Conservation (phyloP, 2,329 filamentous ascomycete genomes). For the Diplodia seriata region DNA sequence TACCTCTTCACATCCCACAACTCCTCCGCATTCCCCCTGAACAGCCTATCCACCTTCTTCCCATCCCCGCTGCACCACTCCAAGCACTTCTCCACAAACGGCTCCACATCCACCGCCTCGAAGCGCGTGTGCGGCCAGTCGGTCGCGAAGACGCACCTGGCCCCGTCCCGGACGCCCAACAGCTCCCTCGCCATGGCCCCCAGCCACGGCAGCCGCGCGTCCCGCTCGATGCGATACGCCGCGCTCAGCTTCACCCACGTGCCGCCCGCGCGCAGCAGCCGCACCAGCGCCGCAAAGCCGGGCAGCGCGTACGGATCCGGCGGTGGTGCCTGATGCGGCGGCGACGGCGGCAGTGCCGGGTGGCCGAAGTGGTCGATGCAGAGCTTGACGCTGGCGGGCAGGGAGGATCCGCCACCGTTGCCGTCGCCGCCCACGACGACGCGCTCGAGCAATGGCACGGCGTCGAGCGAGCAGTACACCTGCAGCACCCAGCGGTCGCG, state of each 20-base stretch:
- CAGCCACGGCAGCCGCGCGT: constrained; percentile 54
- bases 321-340: no score
- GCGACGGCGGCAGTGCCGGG: constrained; percentile 50
- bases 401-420: constrained; percentile 41
- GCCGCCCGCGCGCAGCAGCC: constrained; percentile 55
- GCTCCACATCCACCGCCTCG: constrained; percentile 62
- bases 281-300: constrained; percentile 59
- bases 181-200: constrained; percentile 60
- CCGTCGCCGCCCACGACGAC: constrained; percentile 49
- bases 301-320: constrained; percentile 51
- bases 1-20: constrained; percentile 50
- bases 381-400: constrained; percentile 57
- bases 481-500: constrained; percentile 63
- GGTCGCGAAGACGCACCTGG: constrained; percentile 64
- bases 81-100: constrained; percentile 62
- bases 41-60: constrained; percentile 57
- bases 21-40: constrained; percentile 63
- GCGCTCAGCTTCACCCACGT: constrained; percentile 67
- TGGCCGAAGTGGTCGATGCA: constrained; percentile 68
- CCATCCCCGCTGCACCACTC: constrained; percentile 59
- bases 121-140: constrained; percentile 72
- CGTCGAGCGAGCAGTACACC: constrained; percentile 62
- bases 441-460: constrained; percentile 57
- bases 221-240: constrained; percentile 61
- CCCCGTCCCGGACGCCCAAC: constrained; percentile 57